Conservation (phyloP, 2,329 filamentous ascomycete genomes). For the Pezicula radicicola region DNA sequence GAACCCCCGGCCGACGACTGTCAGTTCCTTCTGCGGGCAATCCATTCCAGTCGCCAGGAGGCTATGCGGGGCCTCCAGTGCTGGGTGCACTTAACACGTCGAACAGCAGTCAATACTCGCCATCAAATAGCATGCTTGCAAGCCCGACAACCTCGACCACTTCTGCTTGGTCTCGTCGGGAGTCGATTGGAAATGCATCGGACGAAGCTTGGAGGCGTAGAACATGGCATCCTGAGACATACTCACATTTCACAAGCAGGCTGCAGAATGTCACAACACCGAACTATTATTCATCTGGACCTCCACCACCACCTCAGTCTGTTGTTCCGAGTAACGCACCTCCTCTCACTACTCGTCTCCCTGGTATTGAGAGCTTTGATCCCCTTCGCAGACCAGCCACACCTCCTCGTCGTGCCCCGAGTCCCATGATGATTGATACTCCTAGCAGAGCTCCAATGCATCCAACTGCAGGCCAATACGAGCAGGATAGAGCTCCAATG, state of each 20-base stretch:
- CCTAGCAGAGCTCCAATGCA: slow-evolving; percentile 19
- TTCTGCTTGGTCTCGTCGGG: slow-evolving; percentile 56
- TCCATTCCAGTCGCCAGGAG: slow-evolving; percentile 66
- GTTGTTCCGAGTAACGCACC: slow-evolving; percentile 32
- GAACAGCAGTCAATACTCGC: slow-evolving; percentile 51
- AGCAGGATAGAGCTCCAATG: slow-evolving; percentile 6
- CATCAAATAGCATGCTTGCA: slow-evolving; percentile 56
- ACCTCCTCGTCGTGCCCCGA: slow-evolving; percentile 61
- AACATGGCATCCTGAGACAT: slow-evolving; percentile 86
- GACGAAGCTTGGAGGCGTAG: slow-evolving; percentile 80
- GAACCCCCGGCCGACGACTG: slow-evolving; percentile 69
- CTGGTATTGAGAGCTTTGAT: slow-evolving; percentile 91
- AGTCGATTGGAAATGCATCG: slow-evolving; percentile 57
- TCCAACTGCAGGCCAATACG: background rate
- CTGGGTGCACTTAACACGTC: slow-evolving; percentile 53
- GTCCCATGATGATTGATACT: slow-evolving; percentile 74
- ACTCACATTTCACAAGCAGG: slow-evolving; percentile 58
- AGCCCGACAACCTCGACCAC: slow-evolving; percentile 63
- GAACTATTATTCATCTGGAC: slow-evolving; percentile 45
- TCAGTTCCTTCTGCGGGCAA: slow-evolving; percentile 77
- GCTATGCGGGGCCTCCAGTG: slow-evolving; percentile 53
- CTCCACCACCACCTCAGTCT: slow-evolving; percentile 18
- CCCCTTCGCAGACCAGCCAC: slow-evolving; percentile 63
- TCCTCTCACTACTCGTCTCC: slow-evolving; percentile 62
- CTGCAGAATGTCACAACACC: slow-evolving; percentile 74